These are phyloP conservation scores for Coemansia sp. DNA, from an alignment of 192 early-diverging fungal species.

Conservation along the genomic window DNA sequence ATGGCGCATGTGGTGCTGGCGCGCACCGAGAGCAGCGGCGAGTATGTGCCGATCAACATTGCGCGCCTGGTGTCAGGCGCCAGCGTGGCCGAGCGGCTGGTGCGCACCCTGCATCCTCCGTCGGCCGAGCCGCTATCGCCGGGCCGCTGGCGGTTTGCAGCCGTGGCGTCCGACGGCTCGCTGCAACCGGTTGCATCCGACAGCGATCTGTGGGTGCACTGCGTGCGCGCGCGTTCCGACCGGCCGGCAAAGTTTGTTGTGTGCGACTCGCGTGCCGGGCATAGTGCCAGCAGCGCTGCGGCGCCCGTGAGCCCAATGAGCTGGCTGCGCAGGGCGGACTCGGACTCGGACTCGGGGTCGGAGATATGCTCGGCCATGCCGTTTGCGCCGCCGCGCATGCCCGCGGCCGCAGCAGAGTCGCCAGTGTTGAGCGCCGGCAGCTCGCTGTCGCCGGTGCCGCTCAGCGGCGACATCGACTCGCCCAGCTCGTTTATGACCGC, in stretches of 20 bases:
- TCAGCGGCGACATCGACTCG: slow-evolving; percentile 8
- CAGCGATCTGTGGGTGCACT: slow-evolving; percentile 21
- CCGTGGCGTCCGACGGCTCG: neutral
- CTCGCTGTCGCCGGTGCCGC: neutral
- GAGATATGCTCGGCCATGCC: slow-evolving; percentile 15
- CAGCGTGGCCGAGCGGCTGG: slow-evolving; percentile 14
- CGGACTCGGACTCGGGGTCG: neutral
- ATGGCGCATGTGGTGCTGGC: slow-evolving; percentile 12
- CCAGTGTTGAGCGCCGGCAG: neutral
- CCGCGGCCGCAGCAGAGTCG: neutral
- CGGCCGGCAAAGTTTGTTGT: slow-evolving; percentile 14
- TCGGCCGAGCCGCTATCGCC: neutral
- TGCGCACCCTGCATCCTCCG: neutral
- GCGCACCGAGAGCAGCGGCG: slow-evolving; percentile 6
- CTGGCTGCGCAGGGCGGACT: neutral
- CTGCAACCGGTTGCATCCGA: slow-evolving; percentile 6
- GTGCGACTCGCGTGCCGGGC: neutral
- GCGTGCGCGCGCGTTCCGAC: slow-evolving; percentile 4
- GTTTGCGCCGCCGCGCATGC: neutral
- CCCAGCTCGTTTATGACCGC: slow-evolving; percentile 33
- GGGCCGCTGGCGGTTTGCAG: slow-evolving; percentile 3
- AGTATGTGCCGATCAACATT: slow-evolving; percentile 13
- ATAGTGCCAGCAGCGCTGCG: neutral
- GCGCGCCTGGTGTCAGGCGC: slow-evolving; percentile 13
- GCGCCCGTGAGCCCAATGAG: neutral